These are phyloP conservation scores for Clarireedia homoeocarpa DNA, from an alignment of 2,329 filamentous ascomycete species.

Conservation along the genomic window DNA sequence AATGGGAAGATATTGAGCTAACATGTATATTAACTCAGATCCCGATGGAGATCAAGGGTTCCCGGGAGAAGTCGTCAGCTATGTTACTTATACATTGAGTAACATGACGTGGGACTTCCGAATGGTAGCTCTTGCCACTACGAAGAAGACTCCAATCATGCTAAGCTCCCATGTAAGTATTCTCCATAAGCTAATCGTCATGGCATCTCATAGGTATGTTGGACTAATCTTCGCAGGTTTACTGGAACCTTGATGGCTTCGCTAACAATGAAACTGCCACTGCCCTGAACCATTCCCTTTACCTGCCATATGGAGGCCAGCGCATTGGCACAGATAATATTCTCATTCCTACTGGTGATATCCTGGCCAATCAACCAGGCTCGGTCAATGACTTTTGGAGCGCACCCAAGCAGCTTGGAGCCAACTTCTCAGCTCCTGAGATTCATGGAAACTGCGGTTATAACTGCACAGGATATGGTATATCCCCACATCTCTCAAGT, in stretches of 20 bases:
- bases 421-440: conserved; percentile 54
- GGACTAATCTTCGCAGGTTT: conserved; percentile 43
- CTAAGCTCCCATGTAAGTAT: conserved; percentile 49
- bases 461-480: conserved; percentile 79
- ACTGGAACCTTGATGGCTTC: conserved; percentile 80
- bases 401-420: conserved; percentile 68
- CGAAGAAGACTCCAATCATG: conserved; percentile 77
- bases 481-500: conserved; percentile 21
- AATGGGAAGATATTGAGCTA: background rate
- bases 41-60: conserved; percentile 68
- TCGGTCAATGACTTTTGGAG: conserved; percentile 80
- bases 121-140: conserved; percentile 63
- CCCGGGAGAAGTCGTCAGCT: conserved; percentile 66
- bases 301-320: conserved; percentile 65
- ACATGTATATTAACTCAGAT: conserved; percentile 29
- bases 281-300: conserved; percentile 63
- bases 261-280: conserved; percentile 60
- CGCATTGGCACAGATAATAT: conserved; percentile 62
- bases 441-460: conserved; percentile 69
- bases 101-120: conserved; percentile 63
- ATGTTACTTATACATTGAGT: conserved; percentile 65
- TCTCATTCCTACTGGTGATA: conserved; percentile 67
- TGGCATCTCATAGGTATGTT: background rate
- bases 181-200: background rate
- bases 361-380: conserved; percentile 58